phyloP scores from a whole-genome alignment of 208 protist species.

The Trypanosoma lewisi region DNA sequence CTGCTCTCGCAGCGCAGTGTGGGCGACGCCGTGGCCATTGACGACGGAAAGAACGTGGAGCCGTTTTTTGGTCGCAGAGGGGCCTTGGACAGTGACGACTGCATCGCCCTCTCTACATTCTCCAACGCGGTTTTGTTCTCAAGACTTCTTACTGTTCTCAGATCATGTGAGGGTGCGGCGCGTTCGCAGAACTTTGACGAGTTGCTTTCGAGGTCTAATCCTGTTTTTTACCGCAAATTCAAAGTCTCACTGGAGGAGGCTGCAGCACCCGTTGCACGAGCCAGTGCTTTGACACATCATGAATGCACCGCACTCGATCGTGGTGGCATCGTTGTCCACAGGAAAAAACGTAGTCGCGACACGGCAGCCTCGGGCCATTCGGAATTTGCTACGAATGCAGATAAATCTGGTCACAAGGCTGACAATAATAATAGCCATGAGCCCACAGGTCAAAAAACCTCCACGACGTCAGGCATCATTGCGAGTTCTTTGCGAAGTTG shows the following conservation, averaged over 20 bases:
- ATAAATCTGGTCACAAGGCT: background rate
- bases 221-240: slow-evolving; percentile 27
- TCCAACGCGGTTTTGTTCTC: slow-evolving; percentile 52
- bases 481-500: slow-evolving; percentile 58
- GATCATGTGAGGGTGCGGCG: background rate
- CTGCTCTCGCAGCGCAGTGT: slow-evolving; percentile 68
- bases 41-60: slow-evolving; percentile 24
- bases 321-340: background rate
- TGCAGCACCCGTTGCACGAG: background rate
- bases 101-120: slow-evolving; percentile 47
- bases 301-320: slow-evolving; percentile 12
- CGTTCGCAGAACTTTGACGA: slow-evolving; percentile 28
- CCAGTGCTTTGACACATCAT: background rate
- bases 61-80: slow-evolving; percentile 34
- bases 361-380: background rate
- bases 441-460: background rate
- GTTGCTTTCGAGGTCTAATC: slow-evolving; percentile 16
- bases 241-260: slow-evolving; percentile 20
- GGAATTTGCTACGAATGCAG: background rate
- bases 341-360: slow-evolving; percentile 30
- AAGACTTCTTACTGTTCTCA: slow-evolving; percentile 21
- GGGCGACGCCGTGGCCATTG: slow-evolving; percentile 24
- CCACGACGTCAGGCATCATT: slow-evolving; percentile 47
- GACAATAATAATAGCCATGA: too few species aligned
- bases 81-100: slow-evolving; percentile 39